Conservation (phyloP, 2,329 filamentous ascomycete genomes). For the Neocucurbitaria cava region DNA sequence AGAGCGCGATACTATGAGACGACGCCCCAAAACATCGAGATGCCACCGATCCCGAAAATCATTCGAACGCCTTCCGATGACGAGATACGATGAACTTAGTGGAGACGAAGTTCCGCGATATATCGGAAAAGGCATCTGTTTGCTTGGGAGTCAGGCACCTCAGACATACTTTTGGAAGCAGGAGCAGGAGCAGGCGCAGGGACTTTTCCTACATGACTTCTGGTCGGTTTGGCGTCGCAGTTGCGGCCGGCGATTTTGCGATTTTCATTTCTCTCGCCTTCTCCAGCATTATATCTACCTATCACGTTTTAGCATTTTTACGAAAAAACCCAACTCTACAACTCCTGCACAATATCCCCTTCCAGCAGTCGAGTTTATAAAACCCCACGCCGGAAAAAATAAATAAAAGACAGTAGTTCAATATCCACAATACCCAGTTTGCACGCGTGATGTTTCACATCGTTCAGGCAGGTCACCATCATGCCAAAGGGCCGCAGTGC, state of each 20-base stretch:
- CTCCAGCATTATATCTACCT: too few relatives aligned
- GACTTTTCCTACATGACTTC: neutral
- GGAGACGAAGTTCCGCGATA: too few relatives aligned
- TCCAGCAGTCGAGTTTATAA: neutral
- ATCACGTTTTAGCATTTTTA: constrained; percentile 3
- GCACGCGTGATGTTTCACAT: neutral
- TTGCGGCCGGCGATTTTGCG: neutral
- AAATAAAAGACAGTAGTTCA: neutral
- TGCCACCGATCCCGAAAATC: constrained; percentile 38
- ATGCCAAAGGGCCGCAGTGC: neutral
- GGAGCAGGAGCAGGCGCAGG: neutral
- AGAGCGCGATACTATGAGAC: constrained; percentile 39
- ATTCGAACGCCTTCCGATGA: constrained; percentile 34
- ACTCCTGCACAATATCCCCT: neutral
- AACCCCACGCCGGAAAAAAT: too few relatives aligned
- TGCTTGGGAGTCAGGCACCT: neutral
- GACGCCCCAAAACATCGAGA: constrained; percentile 25
- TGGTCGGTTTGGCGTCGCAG: neutral
- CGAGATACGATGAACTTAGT: neutral
- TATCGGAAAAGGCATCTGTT: neutral
- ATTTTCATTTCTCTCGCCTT: neutral
- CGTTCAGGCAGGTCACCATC: neutral
- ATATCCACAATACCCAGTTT: neutral
- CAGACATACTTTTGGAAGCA: neutral
- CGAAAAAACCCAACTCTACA: constrained; percentile 13